These are phyloP conservation scores for Nakaseomyces delphensis DNA, from an alignment of 1,139 yeast genomes.

Conservation along the genomic window DNA sequence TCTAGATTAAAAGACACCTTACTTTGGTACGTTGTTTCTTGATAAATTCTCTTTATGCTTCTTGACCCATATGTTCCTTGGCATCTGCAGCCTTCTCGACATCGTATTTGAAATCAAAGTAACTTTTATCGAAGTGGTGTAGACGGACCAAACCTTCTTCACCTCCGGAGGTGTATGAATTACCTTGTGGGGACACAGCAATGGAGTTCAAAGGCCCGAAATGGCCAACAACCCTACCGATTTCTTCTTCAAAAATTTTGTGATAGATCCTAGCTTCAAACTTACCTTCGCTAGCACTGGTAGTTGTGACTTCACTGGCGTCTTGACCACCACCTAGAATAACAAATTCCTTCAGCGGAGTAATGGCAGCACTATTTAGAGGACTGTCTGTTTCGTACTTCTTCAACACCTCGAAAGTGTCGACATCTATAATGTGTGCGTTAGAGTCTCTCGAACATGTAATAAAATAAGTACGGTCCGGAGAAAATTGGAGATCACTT, in stretches of 20 bases:
- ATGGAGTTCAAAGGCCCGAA: conserved; percentile 96
- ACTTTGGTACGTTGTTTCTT: not conserved
- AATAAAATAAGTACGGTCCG: conserved; percentile 80
- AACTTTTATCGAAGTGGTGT: conserved; percentile 85
- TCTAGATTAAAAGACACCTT: too few species aligned
- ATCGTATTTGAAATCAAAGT: conserved; percentile 87
- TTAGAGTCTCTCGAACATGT: conserved; percentile 90
- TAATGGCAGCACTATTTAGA: conserved; percentile 89
- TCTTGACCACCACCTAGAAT: conserved; percentile 99
- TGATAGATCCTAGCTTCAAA: conserved; percentile 96
- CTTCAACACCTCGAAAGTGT: conserved; percentile 62
- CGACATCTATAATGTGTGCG: conserved; percentile 74
- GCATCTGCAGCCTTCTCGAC: conserved; percentile 72
- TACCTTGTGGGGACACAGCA: conserved; percentile 92
- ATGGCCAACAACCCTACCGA: conserved; percentile 96
- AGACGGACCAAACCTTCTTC: conserved; percentile 97
- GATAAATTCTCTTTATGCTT: not conserved
- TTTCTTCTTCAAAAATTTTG: conserved; percentile 88
- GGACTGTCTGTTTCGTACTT: conserved; percentile 86
- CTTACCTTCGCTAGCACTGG: conserved; percentile 88
- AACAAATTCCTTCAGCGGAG: conserved; percentile 85
- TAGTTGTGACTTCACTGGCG: conserved; percentile 95
- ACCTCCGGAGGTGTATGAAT: conserved; percentile 91
- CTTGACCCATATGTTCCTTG: conserved; percentile 21
- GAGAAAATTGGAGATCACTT: conserved; percentile 85